Evolutionary conservation across 176 grass and related monocot genomes (phyloP).

Genomic region (Hordeum marinum): DNA sequence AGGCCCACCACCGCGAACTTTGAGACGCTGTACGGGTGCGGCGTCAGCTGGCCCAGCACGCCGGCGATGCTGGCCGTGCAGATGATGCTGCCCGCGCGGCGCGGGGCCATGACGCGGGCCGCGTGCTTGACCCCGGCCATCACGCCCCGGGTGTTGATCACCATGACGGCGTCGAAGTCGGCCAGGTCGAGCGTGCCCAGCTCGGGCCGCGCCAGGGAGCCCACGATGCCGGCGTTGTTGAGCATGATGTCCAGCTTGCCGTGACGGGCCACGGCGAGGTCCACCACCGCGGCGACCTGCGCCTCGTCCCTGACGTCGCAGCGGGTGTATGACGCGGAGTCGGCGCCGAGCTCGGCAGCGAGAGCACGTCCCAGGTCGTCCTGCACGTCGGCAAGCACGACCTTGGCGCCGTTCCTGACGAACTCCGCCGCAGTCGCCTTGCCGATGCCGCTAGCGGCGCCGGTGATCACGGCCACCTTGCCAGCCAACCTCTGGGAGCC

Average conservation of each 20-base stretch:
- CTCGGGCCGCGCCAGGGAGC: background rate
- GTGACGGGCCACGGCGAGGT: slow-evolving; percentile 48
- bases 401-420: background rate
- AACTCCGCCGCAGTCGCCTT: background rate
- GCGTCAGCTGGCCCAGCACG: background rate
- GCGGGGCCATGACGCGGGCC: slow-evolving; percentile 4
- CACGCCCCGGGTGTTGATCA: background rate
- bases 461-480: slow-evolving; percentile 13
- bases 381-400: background rate
- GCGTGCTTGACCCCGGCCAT: slow-evolving; percentile 10
- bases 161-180: slow-evolving; percentile 9
- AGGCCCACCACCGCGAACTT: background rate
- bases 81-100: background rate
- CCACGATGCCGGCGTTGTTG: slow-evolving; percentile 55
- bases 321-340: background rate
- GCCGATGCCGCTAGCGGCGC: background rate
- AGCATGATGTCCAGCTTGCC: slow-evolving; percentile 67
- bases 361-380: background rate
- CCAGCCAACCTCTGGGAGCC: background rate
- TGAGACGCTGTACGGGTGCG: background rate
- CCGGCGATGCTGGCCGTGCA: slow-evolving; percentile 5
- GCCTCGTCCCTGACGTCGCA: slow-evolving; percentile 66
- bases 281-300: slow-evolving; percentile 42
- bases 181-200: background rate
- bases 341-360: background rate